Conservation (phyloP, 164 flowering plant species). For the Chimonanthus salicifolius region DNA sequence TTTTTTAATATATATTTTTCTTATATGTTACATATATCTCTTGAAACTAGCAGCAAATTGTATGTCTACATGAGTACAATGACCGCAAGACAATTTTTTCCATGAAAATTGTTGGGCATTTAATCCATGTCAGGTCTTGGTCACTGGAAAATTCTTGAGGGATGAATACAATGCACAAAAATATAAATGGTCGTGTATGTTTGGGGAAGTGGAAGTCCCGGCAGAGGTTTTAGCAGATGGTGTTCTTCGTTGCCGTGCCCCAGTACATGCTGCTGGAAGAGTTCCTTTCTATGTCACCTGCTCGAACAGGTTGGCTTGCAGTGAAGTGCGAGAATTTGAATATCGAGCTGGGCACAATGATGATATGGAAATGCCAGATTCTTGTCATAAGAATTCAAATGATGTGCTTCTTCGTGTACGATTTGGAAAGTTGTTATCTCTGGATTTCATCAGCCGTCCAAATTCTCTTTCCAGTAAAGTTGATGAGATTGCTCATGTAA, state of each 20-base stretch:
- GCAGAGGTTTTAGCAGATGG: conserved; percentile 74
- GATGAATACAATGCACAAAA: conserved; percentile 34
- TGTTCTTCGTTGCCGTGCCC: conserved; percentile 73
- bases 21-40: background rate
- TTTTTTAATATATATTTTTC: background rate
- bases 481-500: conserved; percentile 25
- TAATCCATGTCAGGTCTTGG: conserved; percentile 48
- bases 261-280: conserved; percentile 50
- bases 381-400: conserved; percentile 15
- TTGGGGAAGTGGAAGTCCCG: conserved; percentile 96
- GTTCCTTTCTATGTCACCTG: conserved; percentile 89
- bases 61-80: background rate
- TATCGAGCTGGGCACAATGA: conserved; percentile 29
- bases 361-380: conserved; percentile 32
- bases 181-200: conserved; percentile 89
- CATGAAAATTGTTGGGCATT: conserved; percentile 6
- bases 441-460: conserved; percentile 22
- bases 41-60: background rate
- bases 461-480: conserved; percentile 1
- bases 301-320: conserved; percentile 93
- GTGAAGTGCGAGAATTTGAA: conserved; percentile 97
- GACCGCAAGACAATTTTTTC: background rate
- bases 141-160: conserved; percentile 75
- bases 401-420: conserved; percentile 48
- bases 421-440: conserved; percentile 55